Conservation (phyloP, 2,329 filamentous ascomycete genomes). For the Drechslera avenae region DNA sequence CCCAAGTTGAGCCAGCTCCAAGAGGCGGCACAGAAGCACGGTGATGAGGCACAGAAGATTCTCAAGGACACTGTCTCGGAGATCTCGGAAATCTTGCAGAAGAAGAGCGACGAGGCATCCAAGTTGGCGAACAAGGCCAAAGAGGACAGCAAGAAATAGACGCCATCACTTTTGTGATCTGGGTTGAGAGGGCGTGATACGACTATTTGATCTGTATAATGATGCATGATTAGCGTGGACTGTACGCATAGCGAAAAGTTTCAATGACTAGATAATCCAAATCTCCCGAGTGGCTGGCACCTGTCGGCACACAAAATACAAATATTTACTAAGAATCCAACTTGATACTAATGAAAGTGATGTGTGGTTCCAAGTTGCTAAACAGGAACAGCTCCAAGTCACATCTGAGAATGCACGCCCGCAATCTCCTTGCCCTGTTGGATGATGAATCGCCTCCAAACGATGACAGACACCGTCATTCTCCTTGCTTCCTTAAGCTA, state of each 20-base stretch:
- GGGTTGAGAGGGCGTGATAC: not conserved
- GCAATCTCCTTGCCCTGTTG: no score
- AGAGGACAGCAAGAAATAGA: conserved; percentile 44
- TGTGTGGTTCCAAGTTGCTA: no score
- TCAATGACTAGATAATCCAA: no score
- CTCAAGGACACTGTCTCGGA: conserved; percentile 62
- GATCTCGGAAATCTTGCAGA: conserved; percentile 43
- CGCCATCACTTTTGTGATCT: not conserved
- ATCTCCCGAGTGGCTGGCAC: no score
- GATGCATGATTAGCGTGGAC: conserved; percentile 13
- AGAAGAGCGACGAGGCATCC: conserved; percentile 41
- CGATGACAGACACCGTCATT: no score
- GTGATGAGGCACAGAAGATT: conserved; percentile 71
- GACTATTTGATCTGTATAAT: conserved; percentile 9
- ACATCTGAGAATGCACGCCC: no score
- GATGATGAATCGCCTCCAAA: no score
- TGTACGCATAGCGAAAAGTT: conserved; percentile 3
- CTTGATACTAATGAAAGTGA: no score
- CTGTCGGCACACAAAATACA: no score
- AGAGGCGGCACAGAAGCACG: conserved; percentile 69
- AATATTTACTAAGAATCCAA: no score
- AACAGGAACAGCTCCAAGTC: no score
- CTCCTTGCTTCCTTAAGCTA: no score
- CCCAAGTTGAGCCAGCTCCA: conserved; percentile 69
- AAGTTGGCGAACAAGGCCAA: conserved; percentile 43